Evolutionary conservation across 108 stramenopile species (phyloP).

Genomic region (Nitzschia palea): DNA sequence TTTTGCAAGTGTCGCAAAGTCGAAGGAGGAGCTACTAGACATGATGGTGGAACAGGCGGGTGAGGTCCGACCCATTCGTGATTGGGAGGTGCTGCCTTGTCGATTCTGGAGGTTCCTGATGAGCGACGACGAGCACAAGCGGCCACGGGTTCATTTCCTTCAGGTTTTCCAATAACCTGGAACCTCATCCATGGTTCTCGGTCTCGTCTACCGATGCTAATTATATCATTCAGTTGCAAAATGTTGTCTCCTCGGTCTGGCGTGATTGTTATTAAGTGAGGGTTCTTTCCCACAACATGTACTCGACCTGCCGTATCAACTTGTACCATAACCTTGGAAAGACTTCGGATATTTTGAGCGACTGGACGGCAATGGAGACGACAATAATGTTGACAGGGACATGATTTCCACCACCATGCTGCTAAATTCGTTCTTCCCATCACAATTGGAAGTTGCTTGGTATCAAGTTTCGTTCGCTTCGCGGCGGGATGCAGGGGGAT

Average conservation of each 20-base stretch:
- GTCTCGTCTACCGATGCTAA: slow-evolving; percentile 34
- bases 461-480: slow-evolving; percentile 7
- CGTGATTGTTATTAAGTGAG: slow-evolving; percentile 3
- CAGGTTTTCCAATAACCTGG: slow-evolving; percentile 11
- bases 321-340: slow-evolving; percentile 40
- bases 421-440: slow-evolving; percentile 35
- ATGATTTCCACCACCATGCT: slow-evolving; percentile 44
- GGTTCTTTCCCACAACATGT: slow-evolving; percentile 23
- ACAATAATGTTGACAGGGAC: slow-evolving; percentile 40
- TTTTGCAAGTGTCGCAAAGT: too few species aligned
- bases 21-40: too few species aligned
- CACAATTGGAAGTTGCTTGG: slow-evolving; percentile 27
- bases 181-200: slow-evolving; percentile 43
- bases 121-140: too few species aligned
- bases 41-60: too few species aligned
- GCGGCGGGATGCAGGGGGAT: slow-evolving; percentile 27
- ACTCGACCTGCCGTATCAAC: slow-evolving; percentile 27
- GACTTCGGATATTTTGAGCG: slow-evolving; percentile 30
- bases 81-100: too few species aligned
- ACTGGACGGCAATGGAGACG: slow-evolving; percentile 37
- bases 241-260: not conserved
- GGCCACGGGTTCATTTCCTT: too few species aligned
- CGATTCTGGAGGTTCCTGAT: too few species aligned
- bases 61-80: too few species aligned
- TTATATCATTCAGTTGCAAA: slow-evolving; percentile 21